Evolutionary conservation across 2,329 filamentous ascomycete species (phyloP).

Genomic region (Nemania sp.): DNA sequence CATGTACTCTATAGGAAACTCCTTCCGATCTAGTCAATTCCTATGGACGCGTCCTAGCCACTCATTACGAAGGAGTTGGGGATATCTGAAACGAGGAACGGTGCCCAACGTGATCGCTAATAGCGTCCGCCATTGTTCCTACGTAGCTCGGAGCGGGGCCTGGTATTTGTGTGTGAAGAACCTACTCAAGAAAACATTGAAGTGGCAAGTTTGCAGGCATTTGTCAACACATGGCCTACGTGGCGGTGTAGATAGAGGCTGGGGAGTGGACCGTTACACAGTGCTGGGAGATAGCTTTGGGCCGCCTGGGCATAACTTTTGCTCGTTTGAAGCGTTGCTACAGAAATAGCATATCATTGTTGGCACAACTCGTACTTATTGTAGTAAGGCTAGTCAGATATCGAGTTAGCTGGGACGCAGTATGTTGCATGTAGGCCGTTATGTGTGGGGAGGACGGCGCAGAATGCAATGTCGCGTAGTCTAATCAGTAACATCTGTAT

Average conservation of each 20-base stretch:
- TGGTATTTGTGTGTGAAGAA: conserved; percentile 33
- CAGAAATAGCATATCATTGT: conserved; percentile 22
- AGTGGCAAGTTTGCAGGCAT: conserved; percentile 28
- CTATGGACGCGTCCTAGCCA: conserved; percentile 32
- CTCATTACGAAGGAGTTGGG: conserved; percentile 30
- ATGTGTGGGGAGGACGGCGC: conserved; percentile 1
- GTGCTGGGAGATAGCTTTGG: neutral
- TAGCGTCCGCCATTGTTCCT: conserved; percentile 32
- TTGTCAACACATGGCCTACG: conserved; percentile 35
- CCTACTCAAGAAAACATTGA: conserved; percentile 26
- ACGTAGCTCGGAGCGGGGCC: conserved; percentile 36
- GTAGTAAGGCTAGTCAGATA: conserved; percentile 5
- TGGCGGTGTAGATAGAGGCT: conserved; percentile 30
- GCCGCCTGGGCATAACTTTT: conserved; percentile 11
- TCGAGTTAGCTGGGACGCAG: conserved; percentile 9
- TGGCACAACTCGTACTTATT: conserved; percentile 12
- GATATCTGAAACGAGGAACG: conserved; percentile 37
- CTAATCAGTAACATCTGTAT: conserved; percentile 12
- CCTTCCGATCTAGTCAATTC: conserved; percentile 29
- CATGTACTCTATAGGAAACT: conserved; percentile 28
- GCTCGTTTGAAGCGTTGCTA: conserved; percentile 9
- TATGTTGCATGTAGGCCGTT: conserved; percentile 14
- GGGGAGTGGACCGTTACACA: conserved; percentile 13
- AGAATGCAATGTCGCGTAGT: conserved; percentile 11
- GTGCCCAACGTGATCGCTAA: conserved; percentile 35